Conservation (phyloP, 805 yeast genomes). For the Pichia insulana region DNA sequence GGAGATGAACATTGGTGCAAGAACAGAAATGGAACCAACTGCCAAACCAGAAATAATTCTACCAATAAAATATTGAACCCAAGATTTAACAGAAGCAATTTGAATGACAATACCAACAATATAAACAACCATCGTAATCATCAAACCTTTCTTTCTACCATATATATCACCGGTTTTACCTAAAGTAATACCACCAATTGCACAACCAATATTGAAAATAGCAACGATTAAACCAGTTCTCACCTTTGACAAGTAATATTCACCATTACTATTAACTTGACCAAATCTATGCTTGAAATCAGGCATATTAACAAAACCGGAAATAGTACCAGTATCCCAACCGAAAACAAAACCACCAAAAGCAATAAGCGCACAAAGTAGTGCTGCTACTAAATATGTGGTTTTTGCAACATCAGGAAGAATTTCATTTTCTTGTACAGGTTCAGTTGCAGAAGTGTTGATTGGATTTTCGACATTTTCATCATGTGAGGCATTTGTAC, state of each 20-base stretch:
- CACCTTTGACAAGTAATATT: constrained; percentile 37
- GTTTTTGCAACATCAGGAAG: constrained; percentile 19
- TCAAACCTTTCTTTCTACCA: constrained; percentile 54
- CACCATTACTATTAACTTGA: constrained; percentile 32
- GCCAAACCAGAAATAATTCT: constrained; percentile 50
- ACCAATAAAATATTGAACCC: constrained; percentile 62
- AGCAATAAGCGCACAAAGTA: constrained; percentile 48
- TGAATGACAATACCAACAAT: constrained; percentile 55
- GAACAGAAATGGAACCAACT: constrained; percentile 46
- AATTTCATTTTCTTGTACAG: constrained; percentile 14
- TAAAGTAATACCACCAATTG: constrained; percentile 58
- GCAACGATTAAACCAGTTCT: constrained; percentile 59
- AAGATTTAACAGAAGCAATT: constrained; percentile 41
- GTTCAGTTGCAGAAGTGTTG: not conserved
- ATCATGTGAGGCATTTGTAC: not conserved
- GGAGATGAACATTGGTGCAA: constrained; percentile 51
- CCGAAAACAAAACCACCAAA: constrained; percentile 76
- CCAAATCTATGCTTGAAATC: constrained; percentile 50
- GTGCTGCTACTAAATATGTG: constrained; percentile 21
- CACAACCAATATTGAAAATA: constrained; percentile 65
- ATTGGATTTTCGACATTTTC: not conserved
- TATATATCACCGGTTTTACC: constrained; percentile 48
- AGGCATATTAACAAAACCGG: constrained; percentile 61
- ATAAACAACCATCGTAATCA: constrained; percentile 45
- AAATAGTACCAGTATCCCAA: constrained; percentile 72